A percentile compares a stretch with the other conserved stretches of the same genome.
phyloP scores from a whole-genome alignment of 140 eudicot species.

The Bidens hawaiensis region DNA sequence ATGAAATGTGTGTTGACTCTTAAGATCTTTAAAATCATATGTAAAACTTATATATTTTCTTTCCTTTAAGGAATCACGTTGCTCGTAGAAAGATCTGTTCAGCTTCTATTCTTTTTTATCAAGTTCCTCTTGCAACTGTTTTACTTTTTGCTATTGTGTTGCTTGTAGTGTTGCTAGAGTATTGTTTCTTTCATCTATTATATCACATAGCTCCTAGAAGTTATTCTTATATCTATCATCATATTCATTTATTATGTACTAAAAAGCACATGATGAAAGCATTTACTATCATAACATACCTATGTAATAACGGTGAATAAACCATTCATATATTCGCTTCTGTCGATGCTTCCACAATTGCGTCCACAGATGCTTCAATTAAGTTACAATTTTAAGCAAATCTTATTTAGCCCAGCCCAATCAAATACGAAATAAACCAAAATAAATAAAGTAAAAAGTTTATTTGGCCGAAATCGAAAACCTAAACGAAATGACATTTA shows the following conservation, averaged over 20 bases:
- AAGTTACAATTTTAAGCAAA: too few relatives aligned
- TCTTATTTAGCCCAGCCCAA: too few relatives aligned
- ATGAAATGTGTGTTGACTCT: not conserved
- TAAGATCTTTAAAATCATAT: not conserved
- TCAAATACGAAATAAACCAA: too few relatives aligned
- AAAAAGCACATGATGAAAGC: conserved; percentile 16
- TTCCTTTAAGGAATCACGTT: conserved; percentile 52
- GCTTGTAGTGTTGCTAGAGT: conserved; percentile 49
- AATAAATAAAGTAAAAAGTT: too few relatives aligned
- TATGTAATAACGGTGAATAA: not conserved
- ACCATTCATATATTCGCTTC: conserved; percentile 10
- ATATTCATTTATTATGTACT: conserved; percentile 36
- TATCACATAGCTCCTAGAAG: conserved; percentile 78
- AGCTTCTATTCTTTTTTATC: conserved; percentile 77
- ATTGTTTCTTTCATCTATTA: conserved; percentile 65
- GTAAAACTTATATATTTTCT: conserved; percentile 58
- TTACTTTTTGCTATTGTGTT: conserved; percentile 55
- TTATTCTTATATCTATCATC: conserved; percentile 45
- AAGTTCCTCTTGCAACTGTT: conserved; percentile 50
- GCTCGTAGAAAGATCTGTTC: conserved; percentile 54
- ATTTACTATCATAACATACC: not conserved
- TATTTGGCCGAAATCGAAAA: too few relatives aligned
- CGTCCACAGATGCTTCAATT: too few relatives aligned
- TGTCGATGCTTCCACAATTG: too few relatives aligned
- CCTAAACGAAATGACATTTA: too few relatives aligned